Evolutionary conservation across 1,284 basidiomycete genomes (phyloP).

Genomic region (Pholiota adiposa): DNA sequence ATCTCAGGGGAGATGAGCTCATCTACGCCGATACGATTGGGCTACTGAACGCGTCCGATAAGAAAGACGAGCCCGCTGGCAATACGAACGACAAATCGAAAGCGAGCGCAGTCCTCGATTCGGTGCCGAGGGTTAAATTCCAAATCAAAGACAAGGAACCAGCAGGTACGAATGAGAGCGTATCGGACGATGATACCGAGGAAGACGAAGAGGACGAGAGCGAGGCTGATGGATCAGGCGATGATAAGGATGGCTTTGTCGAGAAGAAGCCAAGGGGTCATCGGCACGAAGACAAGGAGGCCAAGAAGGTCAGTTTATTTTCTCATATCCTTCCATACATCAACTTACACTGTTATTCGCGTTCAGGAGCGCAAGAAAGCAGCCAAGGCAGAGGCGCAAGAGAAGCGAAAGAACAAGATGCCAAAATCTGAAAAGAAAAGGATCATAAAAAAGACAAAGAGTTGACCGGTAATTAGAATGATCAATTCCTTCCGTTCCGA

Average conservation of each 20-base stretch:
- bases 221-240: constrained; percentile 35
- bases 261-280: constrained; percentile 79
- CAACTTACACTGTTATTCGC: constrained; percentile 11
- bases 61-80: constrained; percentile 12
- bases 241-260: constrained; percentile 42
- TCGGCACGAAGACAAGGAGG: constrained; percentile 89
- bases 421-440: constrained; percentile 93
- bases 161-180: constrained; percentile 25
- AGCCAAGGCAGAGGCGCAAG: constrained; percentile 84
- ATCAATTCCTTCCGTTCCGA: too few relatives aligned
- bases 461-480: not conserved
- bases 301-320: constrained; percentile 72
- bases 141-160: constrained; percentile 24
- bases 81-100: constrained; percentile 16
- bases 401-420: constrained; percentile 91
- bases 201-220: constrained; percentile 31
- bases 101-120: constrained; percentile 7
- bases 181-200: constrained; percentile 33
- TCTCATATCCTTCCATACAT: not conserved
- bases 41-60: constrained; percentile 50
- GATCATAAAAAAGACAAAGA: constrained; percentile 65
- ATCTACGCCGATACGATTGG: constrained; percentile 90
- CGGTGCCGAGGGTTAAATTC: constrained; percentile 20
- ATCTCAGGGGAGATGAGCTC: constrained; percentile 73
- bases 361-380: constrained; percentile 90